Conservation (phyloP, 1,284 basidiomycete species). For the Irpex sp. region DNA sequence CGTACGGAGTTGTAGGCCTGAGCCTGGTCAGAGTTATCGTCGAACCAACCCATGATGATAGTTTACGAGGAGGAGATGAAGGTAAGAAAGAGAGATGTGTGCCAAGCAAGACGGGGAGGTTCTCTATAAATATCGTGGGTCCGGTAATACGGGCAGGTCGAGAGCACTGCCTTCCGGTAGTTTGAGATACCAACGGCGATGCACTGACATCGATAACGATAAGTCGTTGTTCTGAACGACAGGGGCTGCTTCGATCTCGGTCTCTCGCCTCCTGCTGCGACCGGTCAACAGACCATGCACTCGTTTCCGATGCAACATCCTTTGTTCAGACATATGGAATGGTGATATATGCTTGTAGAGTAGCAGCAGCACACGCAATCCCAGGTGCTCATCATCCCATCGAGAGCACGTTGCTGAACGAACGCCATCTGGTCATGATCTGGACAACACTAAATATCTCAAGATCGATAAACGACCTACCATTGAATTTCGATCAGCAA, state of each 20-base stretch:
- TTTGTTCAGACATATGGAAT: no score
- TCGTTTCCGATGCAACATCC: not conserved
- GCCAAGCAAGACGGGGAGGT: not conserved
- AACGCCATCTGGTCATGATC: no score
- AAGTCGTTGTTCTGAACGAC: not conserved
- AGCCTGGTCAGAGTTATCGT: slow-evolving; percentile 44
- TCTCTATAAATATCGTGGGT: not conserved
- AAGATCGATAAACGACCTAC: no score
- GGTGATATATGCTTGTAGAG: no score
- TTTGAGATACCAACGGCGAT: not conserved
- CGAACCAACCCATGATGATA: slow-evolving; percentile 49
- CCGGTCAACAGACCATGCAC: not conserved
- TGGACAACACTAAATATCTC: no score
- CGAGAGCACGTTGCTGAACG: no score
- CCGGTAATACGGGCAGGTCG: not conserved
- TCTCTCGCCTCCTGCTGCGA: not conserved
- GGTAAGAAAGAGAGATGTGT: not conserved
- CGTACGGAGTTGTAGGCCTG: slow-evolving; percentile 42
- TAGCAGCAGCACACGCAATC: no score
- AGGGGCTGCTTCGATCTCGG: not conserved
- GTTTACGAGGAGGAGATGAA: not conserved
- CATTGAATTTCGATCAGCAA: no score
- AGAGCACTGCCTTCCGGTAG: not conserved
- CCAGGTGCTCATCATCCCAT: no score
- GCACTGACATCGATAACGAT: not conserved